These are phyloP conservation scores for Ottelia alismoides DNA, from an alignment of 106 monocot species.

Conservation along the genomic window DNA sequence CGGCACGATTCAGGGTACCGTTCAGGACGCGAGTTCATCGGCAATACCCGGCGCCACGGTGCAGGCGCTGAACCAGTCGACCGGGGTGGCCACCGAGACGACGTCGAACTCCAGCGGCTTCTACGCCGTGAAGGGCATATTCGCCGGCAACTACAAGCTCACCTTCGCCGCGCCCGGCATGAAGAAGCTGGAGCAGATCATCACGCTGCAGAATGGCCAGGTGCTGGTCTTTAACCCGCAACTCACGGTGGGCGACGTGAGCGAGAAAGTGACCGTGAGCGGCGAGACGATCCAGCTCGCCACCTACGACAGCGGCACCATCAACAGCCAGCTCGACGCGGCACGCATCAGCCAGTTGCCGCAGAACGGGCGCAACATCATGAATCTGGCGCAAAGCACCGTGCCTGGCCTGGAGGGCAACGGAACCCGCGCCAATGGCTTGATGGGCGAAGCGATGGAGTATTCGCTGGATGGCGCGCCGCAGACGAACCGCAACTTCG, in stretches of 20 bases:
- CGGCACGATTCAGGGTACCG: not conserved
- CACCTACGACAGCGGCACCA: not conserved
- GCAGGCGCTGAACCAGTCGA: not conserved
- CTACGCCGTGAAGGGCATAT: not conserved
- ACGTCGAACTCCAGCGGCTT: not conserved
- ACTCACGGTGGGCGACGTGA: not conserved
- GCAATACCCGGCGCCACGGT: not conserved
- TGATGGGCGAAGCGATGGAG: not conserved
- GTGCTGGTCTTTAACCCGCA: not conserved
- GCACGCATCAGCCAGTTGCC: not conserved
- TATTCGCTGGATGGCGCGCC: not conserved
- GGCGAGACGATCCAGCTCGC: not conserved
- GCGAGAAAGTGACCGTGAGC: not conserved
- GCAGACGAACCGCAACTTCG: not conserved
- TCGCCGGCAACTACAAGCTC: not conserved
- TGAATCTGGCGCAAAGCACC: not conserved
- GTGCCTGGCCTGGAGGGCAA: not conserved
- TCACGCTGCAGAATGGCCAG: not conserved
- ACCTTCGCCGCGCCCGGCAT: not conserved
- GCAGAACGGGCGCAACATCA: not conserved
- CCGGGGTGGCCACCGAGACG: not conserved
- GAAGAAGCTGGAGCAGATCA: not conserved
- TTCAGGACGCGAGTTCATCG: not conserved
- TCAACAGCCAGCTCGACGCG: not conserved
- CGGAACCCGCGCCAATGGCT: not conserved